Base-by-base conservation (phyloP, 139 green algal species). In the Diplosphaera chodatii region DNA sequence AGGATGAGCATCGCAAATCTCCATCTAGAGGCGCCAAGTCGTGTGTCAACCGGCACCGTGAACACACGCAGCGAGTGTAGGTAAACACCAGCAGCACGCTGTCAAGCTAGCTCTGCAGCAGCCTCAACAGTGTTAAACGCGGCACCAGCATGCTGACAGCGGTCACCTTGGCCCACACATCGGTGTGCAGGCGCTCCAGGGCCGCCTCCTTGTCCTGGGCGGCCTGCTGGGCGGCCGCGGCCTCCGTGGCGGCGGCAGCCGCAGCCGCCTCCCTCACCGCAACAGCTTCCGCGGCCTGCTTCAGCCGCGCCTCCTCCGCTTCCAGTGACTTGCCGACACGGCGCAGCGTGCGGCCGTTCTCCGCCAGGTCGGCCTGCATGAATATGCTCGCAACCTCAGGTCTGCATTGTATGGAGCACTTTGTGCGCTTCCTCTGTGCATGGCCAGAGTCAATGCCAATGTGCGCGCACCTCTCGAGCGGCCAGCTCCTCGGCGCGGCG, bases 131-230 rank as follows among this genome's bases (percentile, higher is more conserved):
- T n/a, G n/a, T n/a, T n/a, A n/a, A n/a, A n/a, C n/a, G n/a, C n/a
- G n/a, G n/a, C n/a, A n/a, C n/a, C n/a, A n/a, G n/a, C n/a, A n/a
- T n/a, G n/a, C n/a, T n/a, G n/a, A n/a, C n/a, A n/a, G n/a, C n/a
- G n/a, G n/a, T 18, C 32, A 70, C 71, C 64, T 70, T 70, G 40
- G 70, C 63, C 71, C 64, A 71, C 30, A 65, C 40, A 41, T 41
- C 29, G 28, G 71, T 41, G 28, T 76, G 63, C 10, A 67, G 23
- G 32, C 66, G 65, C 28, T 72, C 72, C 65, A 67, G 59, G 29
- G 68, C 72, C 13, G 48, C 48, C 48, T 59, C 48, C 48, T 25
- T 59, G 8, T 59, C 10, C 13, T 10, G 13, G 13, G 48, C 48
- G 3, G 22, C 13, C 48, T 59, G 3, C 48, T 59, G 8, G 4